A percentile compares a stretch with the other conserved stretches of the same genome.
These are phyloP conservation scores for Chlorella vulgaris DNA, from an alignment of 139 green algal genomes.

Conservation along the genomic window DNA sequence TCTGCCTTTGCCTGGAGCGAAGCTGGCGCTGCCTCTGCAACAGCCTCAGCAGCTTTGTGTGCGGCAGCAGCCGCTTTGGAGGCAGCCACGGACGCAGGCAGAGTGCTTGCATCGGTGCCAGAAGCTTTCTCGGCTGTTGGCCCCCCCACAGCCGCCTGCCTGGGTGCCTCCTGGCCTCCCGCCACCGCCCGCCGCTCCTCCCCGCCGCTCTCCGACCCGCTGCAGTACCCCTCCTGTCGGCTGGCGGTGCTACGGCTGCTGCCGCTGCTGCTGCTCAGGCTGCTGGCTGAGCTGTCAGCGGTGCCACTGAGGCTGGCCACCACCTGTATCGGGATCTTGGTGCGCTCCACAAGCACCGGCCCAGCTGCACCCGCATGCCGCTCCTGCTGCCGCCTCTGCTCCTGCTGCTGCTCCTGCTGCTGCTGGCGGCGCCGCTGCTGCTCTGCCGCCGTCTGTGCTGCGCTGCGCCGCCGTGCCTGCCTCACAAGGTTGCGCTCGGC, in stretches of 20 bases:
- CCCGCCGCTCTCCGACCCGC: neutral
- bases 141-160: too few species aligned
- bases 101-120: too few species aligned
- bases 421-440: neutral
- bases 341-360: neutral
- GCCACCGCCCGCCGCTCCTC: neutral
- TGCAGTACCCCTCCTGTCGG: neutral
- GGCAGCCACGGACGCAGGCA: too few species aligned
- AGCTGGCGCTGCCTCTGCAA: neutral
- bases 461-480: neutral
- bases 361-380: neutral
- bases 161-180: too few species aligned
- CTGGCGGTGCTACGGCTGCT: neutral
- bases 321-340: conserved; percentile 7
- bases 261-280: conserved; percentile 2
- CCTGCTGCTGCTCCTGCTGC: neutral
- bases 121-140: too few species aligned
- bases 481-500: conserved; percentile 22
- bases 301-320: neutral
- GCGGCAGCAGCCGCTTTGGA: neutral
- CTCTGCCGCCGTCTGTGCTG: neutral
- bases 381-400: neutral
- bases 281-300: conserved; percentile 5
- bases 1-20: too few species aligned
- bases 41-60: neutral